Evolutionary conservation across 2,329 filamentous ascomycete species (phyloP), one percentile per base, ranked within the genome.

Genomic region (Phialophora chinensis): DNA sequence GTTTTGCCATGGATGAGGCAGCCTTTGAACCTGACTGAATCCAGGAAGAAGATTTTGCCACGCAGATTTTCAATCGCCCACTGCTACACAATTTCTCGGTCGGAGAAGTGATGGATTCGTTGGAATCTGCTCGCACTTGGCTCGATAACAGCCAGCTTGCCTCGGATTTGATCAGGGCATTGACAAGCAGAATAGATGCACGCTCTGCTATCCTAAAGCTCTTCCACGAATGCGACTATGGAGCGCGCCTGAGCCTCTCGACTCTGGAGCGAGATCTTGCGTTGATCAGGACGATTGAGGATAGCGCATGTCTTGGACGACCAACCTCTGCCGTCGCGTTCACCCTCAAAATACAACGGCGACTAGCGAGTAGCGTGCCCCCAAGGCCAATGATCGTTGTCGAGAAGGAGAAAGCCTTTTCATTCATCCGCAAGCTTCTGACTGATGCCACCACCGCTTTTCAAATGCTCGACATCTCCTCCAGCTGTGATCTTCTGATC

Each of bases 21-120:
- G 47, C 50, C 6, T 25, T 14, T 17, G 17, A 25, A 33, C 38
- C 65, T 66, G 20, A 65, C 20, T 8, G 29, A 60, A 11, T 62
- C 53, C 71, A 94, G 89, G 95, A 99, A 79, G 95, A 99, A 78
- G 95, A 99, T 75, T 97, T 99, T 75, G 92, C 96, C 23, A 93
- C 92, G 6, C 93, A 96, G 77, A 91, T 93, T 0, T 98, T 95
- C 76, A 90, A 93, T 72, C 87, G 93, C 44, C 88, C 87, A 12
- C 82, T 99, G 0, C 83, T 98, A 6, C 87, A 88, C 29, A 80
- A 84, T 14, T 83, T 94, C 65, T 81, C 86, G 17, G 78, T 83
- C 2, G 79, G 83, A 4, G 82, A 85, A n/a, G 83, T 92, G 27
- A 80, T 84, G 50, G 77, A 80, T 8, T 76, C 84, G 29, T 77